Base-by-base conservation (phyloP, 2,329 filamentous ascomycete genomes). In the Botrytis pseudocinerea region DNA sequence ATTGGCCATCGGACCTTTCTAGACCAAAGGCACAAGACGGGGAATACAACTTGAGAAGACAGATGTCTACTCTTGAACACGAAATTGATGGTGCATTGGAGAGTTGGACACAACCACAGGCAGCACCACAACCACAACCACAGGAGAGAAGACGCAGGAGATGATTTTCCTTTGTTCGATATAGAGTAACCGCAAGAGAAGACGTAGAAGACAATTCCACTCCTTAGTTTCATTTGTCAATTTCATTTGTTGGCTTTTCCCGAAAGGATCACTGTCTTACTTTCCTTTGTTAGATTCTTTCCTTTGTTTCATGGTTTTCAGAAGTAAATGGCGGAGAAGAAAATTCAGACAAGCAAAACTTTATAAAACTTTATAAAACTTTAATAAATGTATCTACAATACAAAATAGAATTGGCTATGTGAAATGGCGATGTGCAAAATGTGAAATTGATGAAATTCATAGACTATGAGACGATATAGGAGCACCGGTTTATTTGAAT, bases 11-110 rank as follows among this genome's bases (percentile, higher is more conserved):
- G 2, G 32, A 14, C 10, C 4, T 22, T 20, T 28, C 10, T 3
- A 62, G 40, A 70, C 40, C n/a, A n/a, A 46, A 46, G 25, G 51
- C n/a, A 4, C 46, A 44, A 25, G 25, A 64, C 25, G 59, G 44
- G 8, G 32, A 54, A 28, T 22, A 40, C 9, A 28, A 25, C 22
- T 22, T 66, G 70, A 35, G 35, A 48, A 57, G 25, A 16, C n/a
- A 68, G 42, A 73, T 73, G 10, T 44, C 57, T 2, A 18, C 20
- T 4, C 63, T 69, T 42, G 54, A 32, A 61, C 7, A 5, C 14
- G n/a, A 65, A 35, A 32, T 71, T 38, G 63, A 73, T 32, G 44
- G 51, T 32, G 71, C 28, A 28, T n/a, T 73, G 22, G 71, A 60
- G 42, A n/a, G 40, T 16, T 73, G 71, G 64, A 14, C 60, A 12